Percentiles rank a stretch among this genome's conserved stretches.
These are phyloP conservation scores for Lumnitzera racemosa DNA, from an alignment of 345 rosid species.

Conservation along the genomic window DNA sequence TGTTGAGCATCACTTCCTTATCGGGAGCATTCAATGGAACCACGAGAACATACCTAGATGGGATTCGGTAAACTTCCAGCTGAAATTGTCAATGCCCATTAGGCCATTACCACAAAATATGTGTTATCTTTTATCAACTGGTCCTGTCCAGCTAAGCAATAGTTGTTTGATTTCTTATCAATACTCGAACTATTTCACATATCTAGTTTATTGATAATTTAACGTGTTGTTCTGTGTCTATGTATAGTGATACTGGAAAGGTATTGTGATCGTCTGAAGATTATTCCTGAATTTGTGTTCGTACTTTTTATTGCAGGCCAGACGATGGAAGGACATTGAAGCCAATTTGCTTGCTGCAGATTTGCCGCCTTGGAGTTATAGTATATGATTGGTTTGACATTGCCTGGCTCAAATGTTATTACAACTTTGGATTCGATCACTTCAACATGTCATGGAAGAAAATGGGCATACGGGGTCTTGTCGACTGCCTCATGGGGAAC, in stretches of 20 bases:
- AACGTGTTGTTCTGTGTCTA: too few species aligned
- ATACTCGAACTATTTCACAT: too few species aligned
- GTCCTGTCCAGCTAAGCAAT: too few species aligned
- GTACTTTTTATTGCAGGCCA: conserved; percentile 41
- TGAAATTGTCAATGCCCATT: too few species aligned
- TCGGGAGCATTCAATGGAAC: conserved; percentile 98
- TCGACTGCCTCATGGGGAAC: conserved; percentile 63
- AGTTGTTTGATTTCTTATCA: too few species aligned
- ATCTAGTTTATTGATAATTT: too few species aligned
- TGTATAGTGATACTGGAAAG: too few species aligned
- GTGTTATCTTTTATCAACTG: too few species aligned
- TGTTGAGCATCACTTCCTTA: conserved; percentile 81
- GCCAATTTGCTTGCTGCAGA: conserved; percentile 65
- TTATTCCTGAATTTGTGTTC: neutral
- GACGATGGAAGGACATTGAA: conserved; percentile 74
- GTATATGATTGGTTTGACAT: conserved; percentile 94
- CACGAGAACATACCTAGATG: conserved; percentile 86
- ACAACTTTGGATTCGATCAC: conserved; percentile 94
- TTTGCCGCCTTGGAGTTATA: conserved; percentile 73
- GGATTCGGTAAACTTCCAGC: conserved; percentile 48
- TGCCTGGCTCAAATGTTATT: conserved; percentile 69
- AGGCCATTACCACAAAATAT: too few species aligned
- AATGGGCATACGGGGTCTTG: conserved; percentile 58
- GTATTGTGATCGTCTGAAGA: too few species aligned
- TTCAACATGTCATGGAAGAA: conserved; percentile 76